These are phyloP conservation scores for Tardiomyces depauwii DNA, from an alignment of 1,139 yeast species.

Conservation along the genomic window DNA sequence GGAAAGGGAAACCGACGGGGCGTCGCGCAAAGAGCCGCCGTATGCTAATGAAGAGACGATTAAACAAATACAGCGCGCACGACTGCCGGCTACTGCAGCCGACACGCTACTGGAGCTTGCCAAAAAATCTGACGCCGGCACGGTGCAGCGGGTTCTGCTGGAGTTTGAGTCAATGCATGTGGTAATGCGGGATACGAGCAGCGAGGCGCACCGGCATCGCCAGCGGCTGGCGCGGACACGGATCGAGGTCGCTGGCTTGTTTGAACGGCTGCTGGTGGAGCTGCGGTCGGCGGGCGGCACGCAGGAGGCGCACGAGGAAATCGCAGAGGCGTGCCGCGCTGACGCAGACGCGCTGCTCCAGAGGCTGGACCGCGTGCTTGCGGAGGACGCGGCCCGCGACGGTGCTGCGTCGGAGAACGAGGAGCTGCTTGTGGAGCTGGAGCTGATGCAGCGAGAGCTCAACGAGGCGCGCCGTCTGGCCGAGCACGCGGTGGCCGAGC, in stretches of 20 bases:
- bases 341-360: neutral
- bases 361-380: neutral
- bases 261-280: neutral
- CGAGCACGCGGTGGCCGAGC: neutral
- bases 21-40: no score
- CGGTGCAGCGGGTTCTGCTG: neutral
- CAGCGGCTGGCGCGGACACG: neutral
- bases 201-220: neutral
- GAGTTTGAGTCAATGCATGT: neutral
- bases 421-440: neutral
- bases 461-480: neutral
- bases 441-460: neutral
- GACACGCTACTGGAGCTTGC: neutral
- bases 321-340: neutral
- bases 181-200: neutral
- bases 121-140: neutral
- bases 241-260: neutral
- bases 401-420: neutral
- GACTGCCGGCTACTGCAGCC: neutral
- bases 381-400: neutral
- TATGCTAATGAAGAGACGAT: no score
- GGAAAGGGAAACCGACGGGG: no score
- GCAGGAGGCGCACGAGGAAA: neutral
- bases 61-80: neutral
- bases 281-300: neutral